phyloP scores from a whole-genome alignment of 257 asterid genomes.

The Nyctanthes arbortristis region DNA sequence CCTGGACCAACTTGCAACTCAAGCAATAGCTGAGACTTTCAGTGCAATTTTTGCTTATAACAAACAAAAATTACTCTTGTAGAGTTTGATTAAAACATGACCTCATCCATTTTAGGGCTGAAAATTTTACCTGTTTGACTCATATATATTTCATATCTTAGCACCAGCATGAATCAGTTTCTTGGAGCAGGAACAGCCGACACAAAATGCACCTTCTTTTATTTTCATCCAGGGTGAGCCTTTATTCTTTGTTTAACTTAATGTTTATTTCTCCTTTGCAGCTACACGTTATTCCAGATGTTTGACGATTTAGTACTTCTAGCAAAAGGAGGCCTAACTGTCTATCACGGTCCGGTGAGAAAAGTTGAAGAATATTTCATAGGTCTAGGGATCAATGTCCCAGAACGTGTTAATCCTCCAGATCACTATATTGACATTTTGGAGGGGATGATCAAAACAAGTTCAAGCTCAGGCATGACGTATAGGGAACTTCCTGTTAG shows the following conservation, averaged over 20 bases:
- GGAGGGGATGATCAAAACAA: slow-evolving; percentile 60
- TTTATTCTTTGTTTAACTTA: not conserved
- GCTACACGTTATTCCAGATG: slow-evolving; percentile 50
- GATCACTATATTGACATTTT: slow-evolving; percentile 61
- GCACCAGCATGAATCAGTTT: not conserved
- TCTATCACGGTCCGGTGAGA: slow-evolving; percentile 54
- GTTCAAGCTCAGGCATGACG: slow-evolving; percentile 45
- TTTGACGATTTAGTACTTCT: slow-evolving; percentile 62
- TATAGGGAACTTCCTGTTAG: slow-evolving; percentile 56
- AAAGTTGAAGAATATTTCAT: slow-evolving; percentile 53
- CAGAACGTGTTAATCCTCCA: slow-evolving; percentile 63
- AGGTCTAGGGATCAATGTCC: slow-evolving; percentile 48
- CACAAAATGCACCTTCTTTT: slow-evolving; percentile 2
- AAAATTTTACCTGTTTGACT: not conserved
- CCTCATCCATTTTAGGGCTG: not conserved
- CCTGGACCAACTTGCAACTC: not conserved
- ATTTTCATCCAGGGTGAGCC: not conserved
- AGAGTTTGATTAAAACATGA: not conserved
- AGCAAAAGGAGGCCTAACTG: slow-evolving; percentile 66
- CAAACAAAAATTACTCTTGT: not conserved
- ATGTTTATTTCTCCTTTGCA: slow-evolving; percentile 27
- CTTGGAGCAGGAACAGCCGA: not conserved
- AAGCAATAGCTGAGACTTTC: too few relatives aligned
- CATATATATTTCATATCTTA: not conserved
- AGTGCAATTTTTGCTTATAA: not conserved